Conservation (phyloP, 352 stramenopile species). For the Pelagophyceae sp. region DNA sequence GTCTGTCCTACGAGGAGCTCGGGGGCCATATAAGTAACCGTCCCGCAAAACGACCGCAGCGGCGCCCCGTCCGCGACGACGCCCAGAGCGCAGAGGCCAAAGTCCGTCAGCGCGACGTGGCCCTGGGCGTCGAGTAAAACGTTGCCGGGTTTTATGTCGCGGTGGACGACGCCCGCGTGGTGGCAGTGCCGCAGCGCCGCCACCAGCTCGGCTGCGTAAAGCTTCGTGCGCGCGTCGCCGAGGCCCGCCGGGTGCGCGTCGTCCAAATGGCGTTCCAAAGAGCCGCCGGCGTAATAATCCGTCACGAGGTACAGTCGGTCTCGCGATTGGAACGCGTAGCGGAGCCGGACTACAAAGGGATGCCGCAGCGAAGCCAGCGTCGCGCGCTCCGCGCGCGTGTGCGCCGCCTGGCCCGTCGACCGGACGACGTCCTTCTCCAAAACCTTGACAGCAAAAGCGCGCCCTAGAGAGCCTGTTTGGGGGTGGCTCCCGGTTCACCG, state of each 20-base stretch:
- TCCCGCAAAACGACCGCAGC: conserved; percentile 53
- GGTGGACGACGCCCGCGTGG: conserved; percentile 55
- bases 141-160: conserved; percentile 74
- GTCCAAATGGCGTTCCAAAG: conserved; percentile 71
- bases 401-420: conserved; percentile 13
- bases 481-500: too few relatives aligned
- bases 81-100: conserved; percentile 57
- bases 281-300: conserved; percentile 75
- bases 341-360: conserved; percentile 68
- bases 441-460: conserved; percentile 78
- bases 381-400: conserved; percentile 64
- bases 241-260: conserved; percentile 47
- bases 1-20: conserved; percentile 62
- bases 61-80: conserved; percentile 27
- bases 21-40: conserved; percentile 71
- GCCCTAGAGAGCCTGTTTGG: too few relatives aligned
- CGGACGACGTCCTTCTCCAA: conserved; percentile 67
- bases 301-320: conserved; percentile 74
- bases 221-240: conserved; percentile 27
- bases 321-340: conserved; percentile 72
- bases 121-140: conserved; percentile 56
- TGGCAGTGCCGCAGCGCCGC: conserved; percentile 61
- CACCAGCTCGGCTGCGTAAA: conserved; percentile 51
- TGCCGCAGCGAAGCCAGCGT: conserved; percentile 34
- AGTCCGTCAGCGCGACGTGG: conserved; percentile 69